phyloP scores from a whole-genome alignment of 345 rosid species.

The Pistacia vera region DNA sequence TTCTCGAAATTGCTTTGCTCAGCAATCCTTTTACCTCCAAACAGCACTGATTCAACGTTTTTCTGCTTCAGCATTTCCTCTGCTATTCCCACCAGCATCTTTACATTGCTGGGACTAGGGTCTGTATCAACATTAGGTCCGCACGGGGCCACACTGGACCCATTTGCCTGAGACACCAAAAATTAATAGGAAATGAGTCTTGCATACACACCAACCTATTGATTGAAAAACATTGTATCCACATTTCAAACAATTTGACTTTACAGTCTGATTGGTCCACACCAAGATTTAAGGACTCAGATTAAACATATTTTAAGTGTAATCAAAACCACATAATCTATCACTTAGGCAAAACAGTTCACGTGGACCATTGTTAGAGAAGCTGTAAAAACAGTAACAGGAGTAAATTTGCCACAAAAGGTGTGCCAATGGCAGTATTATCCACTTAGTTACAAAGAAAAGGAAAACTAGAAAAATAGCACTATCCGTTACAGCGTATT shows the following conservation, averaged over 20 bases:
- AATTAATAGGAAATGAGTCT: constrained; percentile 5
- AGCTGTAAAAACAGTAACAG: not conserved
- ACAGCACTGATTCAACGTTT: constrained; percentile 88
- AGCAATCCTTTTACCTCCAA: constrained; percentile 79
- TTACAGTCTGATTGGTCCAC: constrained; percentile 3
- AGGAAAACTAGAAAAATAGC: not conserved
- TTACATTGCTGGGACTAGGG: constrained; percentile 67
- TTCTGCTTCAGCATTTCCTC: constrained; percentile 98
- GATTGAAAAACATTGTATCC: not conserved
- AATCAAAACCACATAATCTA: not conserved
- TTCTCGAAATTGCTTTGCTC: constrained; percentile 81
- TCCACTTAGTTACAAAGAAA: not conserved
- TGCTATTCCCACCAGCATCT: constrained; percentile 66
- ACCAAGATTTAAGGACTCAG: not conserved
- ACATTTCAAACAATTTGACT: not conserved
- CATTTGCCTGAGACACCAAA: constrained; percentile 62
- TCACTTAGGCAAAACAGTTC: not conserved
- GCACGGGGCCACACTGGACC: constrained; percentile 69
- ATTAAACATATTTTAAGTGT: not conserved
- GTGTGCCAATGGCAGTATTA: not conserved
- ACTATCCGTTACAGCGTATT: not conserved
- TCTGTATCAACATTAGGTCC: constrained; percentile 72
- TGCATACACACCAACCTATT: not conserved
- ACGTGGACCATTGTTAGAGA: not conserved
- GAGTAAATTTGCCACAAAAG: not conserved